Conservation (phyloP, 176 grass and related monocot species). For the Cocos nucifera region DNA sequence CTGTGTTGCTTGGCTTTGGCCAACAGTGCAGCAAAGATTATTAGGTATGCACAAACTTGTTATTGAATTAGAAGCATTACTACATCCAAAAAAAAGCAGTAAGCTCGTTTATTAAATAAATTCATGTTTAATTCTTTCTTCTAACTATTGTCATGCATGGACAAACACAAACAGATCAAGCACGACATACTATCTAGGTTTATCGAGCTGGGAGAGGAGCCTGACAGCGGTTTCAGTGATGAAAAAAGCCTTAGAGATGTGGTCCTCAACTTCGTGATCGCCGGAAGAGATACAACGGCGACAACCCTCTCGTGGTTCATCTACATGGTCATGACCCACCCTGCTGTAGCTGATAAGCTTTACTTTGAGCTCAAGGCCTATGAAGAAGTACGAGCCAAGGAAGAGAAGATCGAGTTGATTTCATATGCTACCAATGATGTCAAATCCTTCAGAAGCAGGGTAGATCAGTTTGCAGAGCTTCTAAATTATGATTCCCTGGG, state of each 20-base stretch:
- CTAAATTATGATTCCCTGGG: slow-evolving; percentile 74
- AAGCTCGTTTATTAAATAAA: no score
- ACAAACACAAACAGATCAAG: slow-evolving; percentile 50
- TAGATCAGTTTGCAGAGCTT: slow-evolving; percentile 51
- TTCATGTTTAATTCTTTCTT: no score
- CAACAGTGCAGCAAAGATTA: no score
- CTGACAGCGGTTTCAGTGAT: slow-evolving; percentile 33
- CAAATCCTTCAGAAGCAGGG: slow-evolving; percentile 31
- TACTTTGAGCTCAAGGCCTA: slow-evolving; percentile 55
- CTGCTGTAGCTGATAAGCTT: slow-evolving; percentile 57
- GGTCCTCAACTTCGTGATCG: slow-evolving; percentile 93
- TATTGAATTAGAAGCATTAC: no score
- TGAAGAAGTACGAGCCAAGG: slow-evolving; percentile 53
- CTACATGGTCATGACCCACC: slow-evolving; percentile 74
- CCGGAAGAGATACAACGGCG: slow-evolving; percentile 80
- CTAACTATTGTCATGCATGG: slow-evolving; percentile 1
- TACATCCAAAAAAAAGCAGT: no score
- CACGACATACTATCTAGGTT: slow-evolving; percentile 91
- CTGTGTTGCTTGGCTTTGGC: no score
- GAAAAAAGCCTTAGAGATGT: slow-evolving; percentile 90
- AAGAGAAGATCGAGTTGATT: slow-evolving; percentile 36
- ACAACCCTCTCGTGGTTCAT: slow-evolving; percentile 93
- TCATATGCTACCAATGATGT: slow-evolving; percentile 11
- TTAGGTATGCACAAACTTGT: no score
- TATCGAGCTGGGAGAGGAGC: slow-evolving; percentile 69